Base-by-base conservation (phyloP, 345 rosid species). In the Lumnitzera littorea region DNA sequence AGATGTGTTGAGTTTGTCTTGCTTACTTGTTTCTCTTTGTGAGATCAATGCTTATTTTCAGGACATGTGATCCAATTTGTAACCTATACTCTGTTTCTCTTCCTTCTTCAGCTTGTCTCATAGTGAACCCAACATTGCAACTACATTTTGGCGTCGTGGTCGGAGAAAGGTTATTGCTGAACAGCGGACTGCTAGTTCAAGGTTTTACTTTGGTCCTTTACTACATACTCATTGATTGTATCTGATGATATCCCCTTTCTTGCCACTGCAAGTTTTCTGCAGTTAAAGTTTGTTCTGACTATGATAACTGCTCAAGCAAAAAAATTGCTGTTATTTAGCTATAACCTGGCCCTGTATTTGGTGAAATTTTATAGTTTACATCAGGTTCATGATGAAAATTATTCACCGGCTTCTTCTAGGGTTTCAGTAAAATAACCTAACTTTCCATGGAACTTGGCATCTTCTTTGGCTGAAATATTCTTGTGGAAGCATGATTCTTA, bases 131-230 rank as follows among this genome's bases (percentile, higher is more conserved):
- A 84, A 92, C 78, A 79, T 92, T 50, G 90, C 96, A 25, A 82
- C 82, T 61, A 74, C 85, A 66, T 84, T 89, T 76, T 84, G 98
- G 94, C 74, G 90, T 62, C 94, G 89, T 69, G 82, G 83, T 80
- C 79, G 96, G 79, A 82, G 84, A 75, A 94, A 84, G 82, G 89
- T 79, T 72, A 87, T 86, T 76, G 87, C 89, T 24, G 97, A 95
- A 73, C 97, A 84, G 76, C 81, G 94, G 77, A 91, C 95, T 72
- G 94, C 91, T 67, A 83, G 92, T 82, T 91, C 96, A 67, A 91
- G 99, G 96, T 91, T 80, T 69, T 52, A 59, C 67, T 72, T 67
- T 65, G 69, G 62, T 62, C 63, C 71, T 62, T 54, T 60, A 69
- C 51, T 50, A n/a, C 62, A 56, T 17, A 11, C 62, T 50, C 17